Evolutionary conservation across 495 filamentous ascomycete genomes (phyloP), one percentile per base, ranked within the genome.

Genomic region (Penicillium malachiteum): DNA sequence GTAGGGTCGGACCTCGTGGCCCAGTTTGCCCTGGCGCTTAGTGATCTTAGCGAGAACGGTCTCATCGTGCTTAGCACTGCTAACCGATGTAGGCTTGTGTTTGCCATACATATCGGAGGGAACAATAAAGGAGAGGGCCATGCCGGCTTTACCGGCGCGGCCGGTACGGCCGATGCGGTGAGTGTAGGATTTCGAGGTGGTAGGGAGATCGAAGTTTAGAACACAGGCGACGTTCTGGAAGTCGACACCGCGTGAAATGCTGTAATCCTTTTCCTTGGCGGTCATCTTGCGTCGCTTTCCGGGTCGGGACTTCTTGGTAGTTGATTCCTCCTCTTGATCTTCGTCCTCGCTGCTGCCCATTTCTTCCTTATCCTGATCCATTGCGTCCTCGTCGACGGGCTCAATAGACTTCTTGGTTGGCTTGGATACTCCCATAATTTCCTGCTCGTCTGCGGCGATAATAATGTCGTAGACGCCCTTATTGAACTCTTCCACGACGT

Each of bases 401-500:
- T 60, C 50, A 7, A 17, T 58, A 10, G 59, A 50, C 48, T 71
- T 75, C 57, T 68, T 68, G 13, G 57, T 66, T 48, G 66, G 80
- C 69, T 60, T 79, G 65, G 64, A 82, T 5, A 47, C 55, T 3
- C 89, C 89, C 50, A 96, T 64, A 5, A 95, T 79, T 67, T 96
- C 92, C 65, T 89, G 86, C 68, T 98, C 94, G 66, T 98, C 94
- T 0, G 90, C 89, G 5, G 94, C 94, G 62, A 99, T 92, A 54
- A 99, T 91, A 56, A 97, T 96, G 58, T 97, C 93, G 74, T 97
- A 99, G 18, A 94, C 82, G 39, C 87, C 88, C 76, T 90, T 89
- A 75, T 97, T 99, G 75, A 97, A 99, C 68, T 97, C 90, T 63
- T 99, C 87, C 9, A 99, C 92, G 30, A 96, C 89, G 73, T 97